Evolutionary conservation across 2,329 filamentous ascomycete species (phyloP).

Genomic region (Aspergillus pseudotamarii): DNA sequence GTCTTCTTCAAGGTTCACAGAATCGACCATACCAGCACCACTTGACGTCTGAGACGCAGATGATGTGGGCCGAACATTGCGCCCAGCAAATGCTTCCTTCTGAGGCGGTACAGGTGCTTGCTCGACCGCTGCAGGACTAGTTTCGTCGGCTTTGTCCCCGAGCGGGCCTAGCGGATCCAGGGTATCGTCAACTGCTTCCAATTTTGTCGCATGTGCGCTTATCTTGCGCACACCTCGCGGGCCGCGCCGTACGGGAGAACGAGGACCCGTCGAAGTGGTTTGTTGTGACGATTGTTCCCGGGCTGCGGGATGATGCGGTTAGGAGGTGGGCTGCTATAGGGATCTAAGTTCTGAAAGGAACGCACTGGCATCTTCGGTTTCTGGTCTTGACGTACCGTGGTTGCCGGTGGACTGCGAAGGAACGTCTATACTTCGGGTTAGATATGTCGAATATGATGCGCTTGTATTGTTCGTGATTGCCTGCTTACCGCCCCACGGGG

Average conservation of each 20-base stretch:
- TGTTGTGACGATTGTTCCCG: constrained; percentile 36
- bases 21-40: constrained; percentile 60
- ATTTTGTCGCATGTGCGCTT: constrained; percentile 61
- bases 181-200: constrained; percentile 65
- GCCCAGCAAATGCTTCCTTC: constrained; percentile 55
- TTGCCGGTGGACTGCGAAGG: constrained; percentile 45
- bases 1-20: constrained; percentile 72
- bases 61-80: constrained; percentile 41
- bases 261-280: constrained; percentile 46
- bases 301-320: constrained; percentile 25
- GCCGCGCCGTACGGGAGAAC: constrained; percentile 52
- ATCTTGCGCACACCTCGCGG: constrained; percentile 60
- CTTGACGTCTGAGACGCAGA: constrained; percentile 51
- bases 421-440: constrained; percentile 43
- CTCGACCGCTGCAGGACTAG: constrained; percentile 46
- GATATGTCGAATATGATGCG: constrained; percentile 24
- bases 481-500: constrained; percentile 53
- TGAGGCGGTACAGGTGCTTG: constrained; percentile 61
- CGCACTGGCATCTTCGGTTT: constrained; percentile 36
- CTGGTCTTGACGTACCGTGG: constrained; percentile 29
- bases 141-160: constrained; percentile 48
- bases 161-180: constrained; percentile 65
- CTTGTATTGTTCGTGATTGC: constrained; percentile 30
- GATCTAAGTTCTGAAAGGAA: constrained; percentile 6
- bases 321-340: constrained; percentile 21